Base-by-base conservation (phyloP, 2,329 filamentous ascomycete genomes). In the Lithohypha guttulata region DNA sequence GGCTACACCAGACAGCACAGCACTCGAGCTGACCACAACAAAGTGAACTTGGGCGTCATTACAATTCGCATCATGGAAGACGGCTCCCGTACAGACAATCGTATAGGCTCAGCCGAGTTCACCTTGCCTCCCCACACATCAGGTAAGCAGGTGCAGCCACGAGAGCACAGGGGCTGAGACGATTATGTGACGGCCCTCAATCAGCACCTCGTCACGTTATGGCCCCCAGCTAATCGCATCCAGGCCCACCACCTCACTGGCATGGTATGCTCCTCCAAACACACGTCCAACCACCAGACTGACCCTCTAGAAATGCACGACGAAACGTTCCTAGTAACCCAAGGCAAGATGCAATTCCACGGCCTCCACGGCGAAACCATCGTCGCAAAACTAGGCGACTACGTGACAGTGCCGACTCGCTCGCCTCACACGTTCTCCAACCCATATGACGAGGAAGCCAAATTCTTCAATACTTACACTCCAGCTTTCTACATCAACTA, bases 401-500 rank as follows among this genome's bases (percentile, higher is more conserved):
- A 69, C 48, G 63, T 75, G 9, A 66, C 69, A 1, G 68, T 77
- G 3, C 71, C 71, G 1, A 66, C 65, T 23, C 63, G 70, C 6
- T 64, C 66, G 9, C 70, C 71, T 7, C 70, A 75, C 51, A 73
- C 68, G 0, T 75, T 77, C 54, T 63, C 58, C 35, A 75, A 76
- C 41, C 67, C 71, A 0, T 66, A 63, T 29, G 65, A 72, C 33
- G 61, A 69, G 47, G 69, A 72, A 44, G 66, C 69, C 2, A 64
- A 62, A 45, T 70, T 76, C 52, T 65, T 73, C 59, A 75, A 73
- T 51, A 75, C 72, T 0, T 70, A 64, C 42, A 75, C 69, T 17
- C 71, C 72, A 1, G 66, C 66, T 2, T 73, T 70, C 47, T 74
- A 73, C 48, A 69, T 75, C 45, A 67, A 72, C 42, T 74, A 74